Percentiles rank a stretch among this genome's conserved stretches.
These are phyloP conservation scores for Cryptosporidium ryanae DNA, from an alignment of 169 alveolate genomes.

Conservation along the genomic window DNA sequence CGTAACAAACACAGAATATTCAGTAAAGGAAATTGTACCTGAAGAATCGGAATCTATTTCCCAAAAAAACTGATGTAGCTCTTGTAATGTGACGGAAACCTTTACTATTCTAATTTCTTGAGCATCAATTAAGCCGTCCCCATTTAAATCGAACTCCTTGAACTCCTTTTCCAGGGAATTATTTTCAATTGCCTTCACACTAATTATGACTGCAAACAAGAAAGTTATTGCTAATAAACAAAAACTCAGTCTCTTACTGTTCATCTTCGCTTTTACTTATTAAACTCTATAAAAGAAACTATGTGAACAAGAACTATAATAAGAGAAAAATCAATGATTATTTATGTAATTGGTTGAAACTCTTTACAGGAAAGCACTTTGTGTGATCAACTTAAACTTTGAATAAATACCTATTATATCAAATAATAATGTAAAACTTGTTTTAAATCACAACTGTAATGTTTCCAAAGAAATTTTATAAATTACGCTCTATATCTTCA, in stretches of 20 bases:
- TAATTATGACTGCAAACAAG: neutral
- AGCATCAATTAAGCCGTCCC: slow-evolving; percentile 60
- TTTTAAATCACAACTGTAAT: no score
- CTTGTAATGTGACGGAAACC: slow-evolving; percentile 56
- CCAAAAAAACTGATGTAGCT: slow-evolving; percentile 68
- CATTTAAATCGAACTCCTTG: slow-evolving; percentile 39
- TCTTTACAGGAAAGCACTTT: no score
- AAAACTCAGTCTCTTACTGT: neutral
- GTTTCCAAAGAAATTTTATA: no score
- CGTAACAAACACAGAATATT: slow-evolving; percentile 41
- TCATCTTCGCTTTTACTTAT: neutral
- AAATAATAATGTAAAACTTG: no score
- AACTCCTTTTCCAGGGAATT: slow-evolving; percentile 28
- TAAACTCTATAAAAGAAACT: neutral
- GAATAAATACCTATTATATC: no score
- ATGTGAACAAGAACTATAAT: neutral
- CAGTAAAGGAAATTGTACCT: slow-evolving; percentile 40
- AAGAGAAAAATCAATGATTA: neutral
- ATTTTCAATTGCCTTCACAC: neutral
- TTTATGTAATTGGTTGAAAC: no score
- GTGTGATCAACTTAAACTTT: no score
- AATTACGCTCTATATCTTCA: no score
- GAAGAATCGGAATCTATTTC: slow-evolving; percentile 64
- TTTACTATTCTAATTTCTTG: slow-evolving; percentile 54
- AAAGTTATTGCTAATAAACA: neutral